phyloP scores from a whole-genome alignment of 805 yeast species.

The Myxozyma melibiosi region DNA sequence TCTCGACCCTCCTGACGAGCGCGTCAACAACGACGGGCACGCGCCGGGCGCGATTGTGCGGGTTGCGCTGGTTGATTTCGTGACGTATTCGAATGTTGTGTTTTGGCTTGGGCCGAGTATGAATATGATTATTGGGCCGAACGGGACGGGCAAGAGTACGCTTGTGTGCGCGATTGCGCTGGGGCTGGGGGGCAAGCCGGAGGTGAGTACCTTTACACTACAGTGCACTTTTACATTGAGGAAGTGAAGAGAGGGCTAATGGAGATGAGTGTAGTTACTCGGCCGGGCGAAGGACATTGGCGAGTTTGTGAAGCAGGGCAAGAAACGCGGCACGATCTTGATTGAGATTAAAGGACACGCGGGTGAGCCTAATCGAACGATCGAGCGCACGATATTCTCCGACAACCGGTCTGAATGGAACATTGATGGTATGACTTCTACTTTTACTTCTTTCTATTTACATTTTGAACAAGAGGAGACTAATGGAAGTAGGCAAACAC shows the following conservation, averaged over 20 bases:
- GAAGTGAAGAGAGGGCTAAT: slow-evolving; percentile 6
- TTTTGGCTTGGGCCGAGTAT: slow-evolving; percentile 76
- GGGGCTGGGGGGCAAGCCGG: slow-evolving; percentile 81
- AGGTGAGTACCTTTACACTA: slow-evolving; percentile 39
- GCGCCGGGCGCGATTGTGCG: slow-evolving; percentile 54
- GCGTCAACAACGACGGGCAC: slow-evolving; percentile 30
- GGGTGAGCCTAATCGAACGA: slow-evolving; percentile 38
- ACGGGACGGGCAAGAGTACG: slow-evolving; percentile 94
- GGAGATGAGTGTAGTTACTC: slow-evolving; percentile 45
- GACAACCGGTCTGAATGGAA: slow-evolving; percentile 39
- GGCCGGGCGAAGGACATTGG: slow-evolving; percentile 65
- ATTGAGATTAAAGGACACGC: slow-evolving; percentile 51
- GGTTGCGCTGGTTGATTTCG: slow-evolving; percentile 61
- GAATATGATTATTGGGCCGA: slow-evolving; percentile 94
- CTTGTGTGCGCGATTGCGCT: slow-evolving; percentile 91
- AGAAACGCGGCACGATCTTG: slow-evolving; percentile 50
- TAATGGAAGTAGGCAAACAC: slow-evolving; percentile 28
- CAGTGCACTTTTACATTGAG: too few species aligned
- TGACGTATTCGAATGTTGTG: slow-evolving; percentile 63
- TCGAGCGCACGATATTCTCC: slow-evolving; percentile 45
- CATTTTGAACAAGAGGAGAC: too few species aligned
- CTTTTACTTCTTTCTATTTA: neutral
- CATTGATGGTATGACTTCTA: slow-evolving; percentile 39
- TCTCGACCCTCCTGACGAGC: neutral
- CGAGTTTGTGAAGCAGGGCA: slow-evolving; percentile 75